Evolutionary conservation across 805 yeast species (phyloP).

Genomic region (Teunomyces kruisii): DNA sequence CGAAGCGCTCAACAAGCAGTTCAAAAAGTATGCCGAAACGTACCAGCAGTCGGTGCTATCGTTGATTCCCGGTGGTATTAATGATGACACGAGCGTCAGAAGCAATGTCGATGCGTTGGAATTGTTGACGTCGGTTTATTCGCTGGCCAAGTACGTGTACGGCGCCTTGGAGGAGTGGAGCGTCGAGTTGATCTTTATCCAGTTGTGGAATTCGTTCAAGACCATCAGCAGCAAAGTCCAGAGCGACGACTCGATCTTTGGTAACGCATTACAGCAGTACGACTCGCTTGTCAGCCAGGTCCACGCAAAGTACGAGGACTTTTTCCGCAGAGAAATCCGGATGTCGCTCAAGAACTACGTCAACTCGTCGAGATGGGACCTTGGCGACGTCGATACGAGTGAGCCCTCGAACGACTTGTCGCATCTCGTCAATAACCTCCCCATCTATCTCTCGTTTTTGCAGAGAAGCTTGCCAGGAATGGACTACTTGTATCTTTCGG

Average conservation of each 20-base stretch:
- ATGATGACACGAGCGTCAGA: constrained; percentile 21
- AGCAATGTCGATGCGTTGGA: constrained; percentile 26
- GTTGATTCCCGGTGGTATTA: constrained; percentile 36
- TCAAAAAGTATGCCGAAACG: constrained; percentile 42
- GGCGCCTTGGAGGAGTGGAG: constrained; percentile 38
- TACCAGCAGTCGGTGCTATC: constrained; percentile 31
- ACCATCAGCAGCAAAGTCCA: constrained; percentile 14
- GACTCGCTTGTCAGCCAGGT: constrained; percentile 17
- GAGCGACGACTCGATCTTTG: constrained; percentile 30
- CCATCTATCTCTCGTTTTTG: constrained; percentile 25
- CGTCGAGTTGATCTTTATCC: constrained; percentile 37
- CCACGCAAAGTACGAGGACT: constrained; percentile 23
- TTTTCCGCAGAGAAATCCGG: constrained; percentile 34
- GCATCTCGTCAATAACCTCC: constrained; percentile 21
- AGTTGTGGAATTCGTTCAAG: constrained; percentile 37
- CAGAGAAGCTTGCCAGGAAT: constrained; percentile 21
- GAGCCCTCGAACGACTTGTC: constrained; percentile 24
- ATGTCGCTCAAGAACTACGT: constrained; percentile 35
- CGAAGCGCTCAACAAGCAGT: constrained; percentile 28
- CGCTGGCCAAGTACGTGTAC: constrained; percentile 31
- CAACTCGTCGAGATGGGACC: constrained; percentile 36
- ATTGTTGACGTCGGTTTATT: constrained; percentile 31
- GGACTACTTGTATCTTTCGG: constrained; percentile 32
- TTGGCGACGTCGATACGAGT: constrained; percentile 6
- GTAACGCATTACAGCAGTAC: constrained; percentile 22